Base-by-base conservation (phyloP, 2,329 filamentous ascomycete species). In the Rhynchosporium agropyri region DNA sequence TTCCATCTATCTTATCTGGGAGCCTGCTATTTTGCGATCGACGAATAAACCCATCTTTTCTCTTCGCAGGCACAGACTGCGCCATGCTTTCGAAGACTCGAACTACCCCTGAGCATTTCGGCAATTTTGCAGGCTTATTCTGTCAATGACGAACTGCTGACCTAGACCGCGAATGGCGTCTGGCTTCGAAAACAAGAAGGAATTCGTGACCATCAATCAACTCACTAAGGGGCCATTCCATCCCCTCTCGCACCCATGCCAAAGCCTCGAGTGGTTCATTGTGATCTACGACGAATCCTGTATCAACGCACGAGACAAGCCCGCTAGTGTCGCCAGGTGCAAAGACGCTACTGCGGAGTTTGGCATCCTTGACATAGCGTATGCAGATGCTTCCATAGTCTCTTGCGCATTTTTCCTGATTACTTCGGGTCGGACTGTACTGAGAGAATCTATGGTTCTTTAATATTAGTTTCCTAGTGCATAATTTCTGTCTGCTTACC, bases 271-370 rank as follows among this genome's bases (percentile, higher is more conserved):
- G 66, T 48, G 74, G 76, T 65, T 78, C 75, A 15, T 58, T 57
- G 60, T 79, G 75, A 61, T 78, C 74, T 46, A 78, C 75, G 12
- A 74, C 77, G 63, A 78, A 78, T 28, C 62, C 60, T 49, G 76
- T 74, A 68, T 77, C 65, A 59, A 75, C 75, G 58, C 65, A 68
- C 36, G 70, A 76, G 29, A 77, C 71, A 62, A 74, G 65, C 43
- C 72, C 72, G 50, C 59, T 74, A 20, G 58, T 65, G 64, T 75
- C 70, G 56, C 66, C 49, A 28, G 67, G 12, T 58, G 73, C 55
- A 63, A 78, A 78, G 26, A 78, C 71, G 46, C 60, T 70, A 58
- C 75, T 75, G 36, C 69, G 67, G 29, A 76, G 72, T 64, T 73
- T 72, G 58, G 76, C 75, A 56, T 75, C 67, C 67, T 65, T 66